Evolutionary conservation across 1,139 yeast species (phyloP).

Genomic region (Insectozyma bohioensis): DNA sequence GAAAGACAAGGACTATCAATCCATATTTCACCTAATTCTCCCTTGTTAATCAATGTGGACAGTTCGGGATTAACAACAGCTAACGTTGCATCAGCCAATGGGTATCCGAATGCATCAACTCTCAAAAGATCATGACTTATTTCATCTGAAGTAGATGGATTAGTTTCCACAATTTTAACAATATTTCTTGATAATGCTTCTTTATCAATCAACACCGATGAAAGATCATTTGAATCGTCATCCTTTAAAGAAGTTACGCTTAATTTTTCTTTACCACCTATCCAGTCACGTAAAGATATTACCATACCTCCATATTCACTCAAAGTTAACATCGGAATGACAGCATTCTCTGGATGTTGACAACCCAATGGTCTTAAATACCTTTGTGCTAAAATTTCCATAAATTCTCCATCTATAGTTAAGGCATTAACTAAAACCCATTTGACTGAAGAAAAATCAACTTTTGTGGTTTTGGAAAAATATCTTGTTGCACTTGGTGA

Average conservation of each 20-base stretch:
- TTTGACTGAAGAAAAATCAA: slow-evolving; percentile 75
- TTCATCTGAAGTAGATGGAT: slow-evolving; percentile 57
- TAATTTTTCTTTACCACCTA: slow-evolving; percentile 63
- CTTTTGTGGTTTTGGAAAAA: slow-evolving; percentile 72
- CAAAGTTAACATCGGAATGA: slow-evolving; percentile 86
- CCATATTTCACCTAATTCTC: slow-evolving; percentile 98
- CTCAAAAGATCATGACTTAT: slow-evolving; percentile 53
- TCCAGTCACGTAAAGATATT: slow-evolving; percentile 87
- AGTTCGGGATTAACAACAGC: slow-evolving; percentile 96
- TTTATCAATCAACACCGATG: slow-evolving; percentile 78
- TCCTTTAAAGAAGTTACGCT: slow-evolving; percentile 42
- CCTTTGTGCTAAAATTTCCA: slow-evolving; percentile 85
- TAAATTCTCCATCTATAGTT: slow-evolving; percentile 93
- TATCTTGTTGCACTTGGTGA: slow-evolving; percentile 85
- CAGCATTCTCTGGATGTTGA: slow-evolving; percentile 68
- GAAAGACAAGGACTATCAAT: slow-evolving; percentile 85
- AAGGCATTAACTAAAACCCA: slow-evolving; percentile 91
- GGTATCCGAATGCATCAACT: slow-evolving; percentile 91
- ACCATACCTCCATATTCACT: slow-evolving; percentile 98
- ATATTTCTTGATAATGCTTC: slow-evolving; percentile 77
- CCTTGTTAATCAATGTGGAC: slow-evolving; percentile 58
- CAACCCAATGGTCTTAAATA: slow-evolving; percentile 93
- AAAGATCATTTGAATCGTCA: slow-evolving; percentile 40
- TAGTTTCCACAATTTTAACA: slow-evolving; percentile 66
- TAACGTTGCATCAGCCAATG: slow-evolving; percentile 88